Evolutionary conservation across 805 yeast genomes (phyloP).

Genomic region (Maudiozyma bulderi): DNA sequence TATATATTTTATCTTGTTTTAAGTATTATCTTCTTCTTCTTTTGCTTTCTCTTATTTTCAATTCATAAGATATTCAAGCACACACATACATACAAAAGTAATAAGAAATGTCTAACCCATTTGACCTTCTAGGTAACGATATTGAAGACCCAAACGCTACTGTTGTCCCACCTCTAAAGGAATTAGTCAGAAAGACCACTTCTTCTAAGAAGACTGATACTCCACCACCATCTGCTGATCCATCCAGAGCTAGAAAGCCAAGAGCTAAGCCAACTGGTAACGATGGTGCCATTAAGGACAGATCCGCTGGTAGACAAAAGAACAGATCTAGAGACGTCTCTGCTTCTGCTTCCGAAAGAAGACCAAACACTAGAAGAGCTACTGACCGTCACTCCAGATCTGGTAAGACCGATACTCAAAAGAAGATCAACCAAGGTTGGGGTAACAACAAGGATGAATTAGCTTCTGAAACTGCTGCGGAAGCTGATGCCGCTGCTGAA

Average conservation of each 20-base stretch:
- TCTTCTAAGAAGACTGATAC: slow-evolving; percentile 81
- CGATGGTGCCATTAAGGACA: slow-evolving; percentile 77
- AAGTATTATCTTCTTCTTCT: not conserved
- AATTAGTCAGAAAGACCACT: slow-evolving; percentile 70
- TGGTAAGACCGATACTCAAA: slow-evolving; percentile 74
- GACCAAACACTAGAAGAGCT: slow-evolving; percentile 43
- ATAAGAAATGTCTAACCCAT: slow-evolving; percentile 44
- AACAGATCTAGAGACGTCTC: slow-evolving; percentile 42
- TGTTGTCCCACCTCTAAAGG: slow-evolving; percentile 48
- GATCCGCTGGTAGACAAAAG: slow-evolving; percentile 58
- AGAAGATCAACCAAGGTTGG: slow-evolving; percentile 81
- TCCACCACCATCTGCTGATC: slow-evolving; percentile 74
- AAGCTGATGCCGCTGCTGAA: slow-evolving; percentile 61
- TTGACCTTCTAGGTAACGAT: slow-evolving; percentile 77
- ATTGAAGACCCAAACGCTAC: slow-evolving; percentile 67
- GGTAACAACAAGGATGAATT: slow-evolving; percentile 68
- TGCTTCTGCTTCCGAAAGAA: slow-evolving; percentile 44
- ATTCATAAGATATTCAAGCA: not conserved
- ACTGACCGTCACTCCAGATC: slow-evolving; percentile 81
- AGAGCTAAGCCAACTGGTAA: slow-evolving; percentile 69
- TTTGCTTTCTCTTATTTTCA: not conserved
- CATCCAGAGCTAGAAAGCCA: slow-evolving; percentile 65
- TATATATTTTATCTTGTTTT: not conserved
- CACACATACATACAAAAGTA: slow-evolving; percentile 1
- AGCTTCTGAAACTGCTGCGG: slow-evolving; percentile 52